Base-by-base conservation (phyloP, 805 yeast species). In the Pichia exigua region DNA sequence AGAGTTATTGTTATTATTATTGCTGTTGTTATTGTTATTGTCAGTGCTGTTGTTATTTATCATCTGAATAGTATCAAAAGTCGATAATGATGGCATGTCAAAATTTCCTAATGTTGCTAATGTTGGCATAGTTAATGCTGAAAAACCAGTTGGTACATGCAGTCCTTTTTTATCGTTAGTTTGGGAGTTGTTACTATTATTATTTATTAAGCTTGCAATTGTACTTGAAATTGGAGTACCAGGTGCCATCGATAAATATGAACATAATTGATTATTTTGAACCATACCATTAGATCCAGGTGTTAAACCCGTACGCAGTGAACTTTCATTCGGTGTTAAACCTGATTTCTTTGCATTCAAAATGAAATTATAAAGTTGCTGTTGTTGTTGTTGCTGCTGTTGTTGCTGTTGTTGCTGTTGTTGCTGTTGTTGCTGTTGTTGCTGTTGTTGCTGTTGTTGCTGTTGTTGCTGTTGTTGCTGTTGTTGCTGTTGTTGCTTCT, bases 301-400 rank as follows among this genome's bases (percentile, higher is more conserved):
- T 0, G 91, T 83, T 27, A 84, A 64, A 0, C 94, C 92, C 0
- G 87, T 73, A 57, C 95, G 73, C 47, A 87, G 58, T 47, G 81
- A 76, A 6, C 88, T 78, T 62, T 87, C 95, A 64, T 82, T 85
- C 3, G 94, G 94, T 0, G 90, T 83, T 45, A 87, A 70, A 0
- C 89, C 92, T 0, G 87, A 65, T 54, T 79, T 71, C 39, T 70
- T 62, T 21, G 66, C 60, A 55, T 61, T 64, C 50, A 57, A 53
- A 15, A 65, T 56, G 55, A 58, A 51, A 27, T 53, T 56, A 30
- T 49, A 52, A 26, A 64, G 42, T 32, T 64, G 55, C 30, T 59
- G 64, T 24, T 54, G 58, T 51, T 57, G 60, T 24, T 56, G 59
- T 39, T 55, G 60, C 13, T 56, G 53, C n/a, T n/a, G n/a, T n/a